Base-by-base conservation (phyloP, 1,284 basidiomycete genomes). In the Boletus austroedulis region DNA sequence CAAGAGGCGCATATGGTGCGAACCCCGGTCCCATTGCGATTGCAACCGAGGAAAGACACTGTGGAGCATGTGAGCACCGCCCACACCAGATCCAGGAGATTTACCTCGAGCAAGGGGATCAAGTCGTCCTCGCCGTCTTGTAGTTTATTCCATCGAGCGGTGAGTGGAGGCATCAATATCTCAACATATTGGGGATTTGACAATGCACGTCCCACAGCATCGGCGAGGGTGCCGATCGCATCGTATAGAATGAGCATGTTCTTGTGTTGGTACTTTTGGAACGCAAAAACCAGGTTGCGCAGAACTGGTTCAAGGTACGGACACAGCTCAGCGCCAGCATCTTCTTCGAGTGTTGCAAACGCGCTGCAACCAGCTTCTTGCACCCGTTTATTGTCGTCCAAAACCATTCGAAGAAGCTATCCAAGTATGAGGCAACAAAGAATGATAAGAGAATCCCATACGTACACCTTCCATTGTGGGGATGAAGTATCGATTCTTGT, bases 341-440 rank as follows among this genome's bases (percentile, higher is more conserved):
- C 97, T 77, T 99, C 97, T 75, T 99, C 97, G 14, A 99, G 83
- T 10, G 97, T 99, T 4, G 97, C 97, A 71, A 99, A 99, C 0
- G 97, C 97, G 63, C 92, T 95, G 77, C 97, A 99, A 21, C 97
- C 97, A 2, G 97, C 97, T 77, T 99, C 97, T 77, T 99, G 97
- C 0, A 99, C 97, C 23, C 95, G 91, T 78, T 99, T 99, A 80
- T 99, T 99, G 76, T 93, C 92, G 74, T 99, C 97, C 53, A 99
- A 81, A n/a, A 98, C 95, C 92, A 96, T 98, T 58, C 90, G 87
- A 59, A 99, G 85, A 48, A 98, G 85, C 94, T 95, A 43, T 24
- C 21, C 41, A 32, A 48, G 53, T 14, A 63, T 63, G 55, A 61
- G 63, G 51, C 47, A 24, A 55, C 48, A 32, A 56, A 41, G 56